A percentile compares a stretch with the other conserved stretches of the same genome.
Conservation (phyloP, 116 monocot genomes). For the Thalassia testudinum region DNA sequence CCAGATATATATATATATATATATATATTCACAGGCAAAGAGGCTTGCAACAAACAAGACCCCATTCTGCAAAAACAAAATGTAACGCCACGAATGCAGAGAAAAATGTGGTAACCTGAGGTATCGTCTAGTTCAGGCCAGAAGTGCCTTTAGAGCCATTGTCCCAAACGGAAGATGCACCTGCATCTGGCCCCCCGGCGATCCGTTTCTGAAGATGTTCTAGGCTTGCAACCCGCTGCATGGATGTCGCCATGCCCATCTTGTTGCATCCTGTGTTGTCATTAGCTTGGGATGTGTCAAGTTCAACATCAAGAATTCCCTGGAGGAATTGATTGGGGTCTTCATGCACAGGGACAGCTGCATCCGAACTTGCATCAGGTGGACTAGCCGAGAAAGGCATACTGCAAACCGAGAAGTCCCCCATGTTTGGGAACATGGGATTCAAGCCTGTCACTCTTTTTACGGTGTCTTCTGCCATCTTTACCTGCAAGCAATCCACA, state of each 20-base stretch:
- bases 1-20: too few relatives aligned
- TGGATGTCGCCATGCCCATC: constrained; percentile 20
- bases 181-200: constrained; percentile 5
- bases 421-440: constrained; percentile 23
- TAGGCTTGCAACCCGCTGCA: constrained; percentile 42
- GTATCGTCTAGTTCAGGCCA: neutral
- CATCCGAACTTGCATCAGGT: constrained; percentile 40
- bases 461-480: constrained; percentile 82
- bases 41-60: too few relatives aligned
- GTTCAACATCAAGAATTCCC: constrained; percentile 13
- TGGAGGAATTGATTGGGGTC: constrained; percentile 27
- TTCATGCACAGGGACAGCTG: constrained; percentile 35
- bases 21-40: too few relatives aligned
- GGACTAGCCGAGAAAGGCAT: constrained; percentile 37
- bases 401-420: constrained; percentile 28
- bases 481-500: constrained; percentile 30
- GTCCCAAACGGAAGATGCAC: constrained; percentile 26
- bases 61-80: too few relatives aligned
- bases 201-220: constrained; percentile 58
- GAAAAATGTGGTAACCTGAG: too few relatives aligned
- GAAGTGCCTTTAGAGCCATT: constrained; percentile 8
- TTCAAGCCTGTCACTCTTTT: constrained; percentile 58
- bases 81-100: too few relatives aligned
- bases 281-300: constrained; percentile 5
- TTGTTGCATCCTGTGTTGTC: constrained; percentile 7